Evolutionary conservation across 2,329 filamentous ascomycete species (phyloP), one percentile per base, ranked within the genome.

Genomic region (Sphaerostilbella broomeana): DNA sequence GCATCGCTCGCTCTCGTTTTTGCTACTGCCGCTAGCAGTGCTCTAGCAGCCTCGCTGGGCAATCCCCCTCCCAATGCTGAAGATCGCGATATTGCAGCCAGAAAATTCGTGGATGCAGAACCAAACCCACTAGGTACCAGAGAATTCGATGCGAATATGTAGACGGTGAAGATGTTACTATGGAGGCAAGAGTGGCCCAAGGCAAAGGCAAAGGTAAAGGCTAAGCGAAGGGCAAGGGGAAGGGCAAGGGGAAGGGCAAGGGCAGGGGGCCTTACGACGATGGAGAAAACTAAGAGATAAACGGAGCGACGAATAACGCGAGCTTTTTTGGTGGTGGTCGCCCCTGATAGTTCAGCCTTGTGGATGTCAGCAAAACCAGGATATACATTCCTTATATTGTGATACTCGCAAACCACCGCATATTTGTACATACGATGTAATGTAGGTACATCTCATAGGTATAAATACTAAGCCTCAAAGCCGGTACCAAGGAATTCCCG

Each of bases 1-100:
- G 25, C 35, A 16, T 28, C 25, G 5, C 18, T 37, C n/a, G 35
- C 35, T 21, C 24, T 37, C 17, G 13, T 37, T 28, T 24, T 28
- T n/a, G 35, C 35, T n/a, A 29, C 35, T 15, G 15, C 9, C 17
- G 25, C 35, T 19, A 28, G 35, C 25, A 7, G 35, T 13, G 10
- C 25, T 6, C n/a, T 37, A 5, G 25, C 35, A 21, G n/a, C 4
- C 3, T 37, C 35, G 11, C 13, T 37, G 13, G 6, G 18, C 15
- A 19, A 11, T 6, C 15, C 7, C 18, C 11, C 15, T n/a, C 12
- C 18, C 8, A 11, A 37, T 12, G 13, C 22, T 16, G n/a, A 37
- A 18, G 25, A 10, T 3, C 35, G 18, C 6, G 18, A 9, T 13
- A 15, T 37, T 28, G 25, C 11, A 6, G 5, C 10, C n/a, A 12